These are phyloP conservation scores for Scutellaria baicalensis DNA, from an alignment of 257 asterid genomes.

Conservation along the genomic window DNA sequence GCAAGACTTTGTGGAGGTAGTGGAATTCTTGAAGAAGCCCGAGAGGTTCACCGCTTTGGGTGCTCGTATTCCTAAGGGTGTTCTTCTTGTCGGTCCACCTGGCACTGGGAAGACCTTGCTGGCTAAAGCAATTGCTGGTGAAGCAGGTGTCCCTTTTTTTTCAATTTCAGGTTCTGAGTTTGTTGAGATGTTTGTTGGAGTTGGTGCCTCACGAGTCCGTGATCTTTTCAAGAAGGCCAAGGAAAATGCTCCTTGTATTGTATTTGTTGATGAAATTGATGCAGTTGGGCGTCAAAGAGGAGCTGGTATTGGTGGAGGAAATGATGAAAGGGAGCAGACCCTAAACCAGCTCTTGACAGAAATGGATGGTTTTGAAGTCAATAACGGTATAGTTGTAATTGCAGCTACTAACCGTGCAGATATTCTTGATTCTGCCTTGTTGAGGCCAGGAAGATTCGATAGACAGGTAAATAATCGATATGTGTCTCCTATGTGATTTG, in stretches of 20 bases:
- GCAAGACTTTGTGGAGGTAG: constrained; percentile 96
- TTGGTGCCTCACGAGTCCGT: constrained; percentile 93
- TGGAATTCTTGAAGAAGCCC: constrained; percentile 90
- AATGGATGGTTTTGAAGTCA: constrained; percentile 95
- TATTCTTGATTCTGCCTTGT: constrained; percentile 83
- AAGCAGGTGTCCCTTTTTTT: constrained; percentile 95
- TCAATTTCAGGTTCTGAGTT: constrained; percentile 95
- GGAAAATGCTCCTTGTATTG: constrained; percentile 96
- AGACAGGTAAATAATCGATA: constrained; percentile 50
- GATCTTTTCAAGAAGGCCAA: constrained; percentile 98
- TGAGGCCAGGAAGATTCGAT: constrained; percentile 92
- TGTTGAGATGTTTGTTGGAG: constrained; percentile 99
- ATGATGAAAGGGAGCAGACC: constrained; percentile 94
- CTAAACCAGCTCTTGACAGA: constrained; percentile 87
- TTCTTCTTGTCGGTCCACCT: constrained; percentile 94
- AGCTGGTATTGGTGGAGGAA: constrained; percentile 96
- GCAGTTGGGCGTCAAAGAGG: constrained; percentile 98
- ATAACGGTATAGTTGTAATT: constrained; percentile 76
- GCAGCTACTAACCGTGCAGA: constrained; percentile 97
- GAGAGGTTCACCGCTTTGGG: constrained; percentile 95
- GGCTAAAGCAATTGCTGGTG: constrained; percentile 96
- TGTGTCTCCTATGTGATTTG: neutral
- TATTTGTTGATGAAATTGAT: constrained; percentile 94
- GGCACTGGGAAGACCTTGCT: constrained; percentile 93
- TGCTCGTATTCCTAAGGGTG: constrained; percentile 95